These are phyloP conservation scores for Lanzia echinophila DNA, from an alignment of 2,329 filamentous ascomycete genomes.

Conservation along the genomic window DNA sequence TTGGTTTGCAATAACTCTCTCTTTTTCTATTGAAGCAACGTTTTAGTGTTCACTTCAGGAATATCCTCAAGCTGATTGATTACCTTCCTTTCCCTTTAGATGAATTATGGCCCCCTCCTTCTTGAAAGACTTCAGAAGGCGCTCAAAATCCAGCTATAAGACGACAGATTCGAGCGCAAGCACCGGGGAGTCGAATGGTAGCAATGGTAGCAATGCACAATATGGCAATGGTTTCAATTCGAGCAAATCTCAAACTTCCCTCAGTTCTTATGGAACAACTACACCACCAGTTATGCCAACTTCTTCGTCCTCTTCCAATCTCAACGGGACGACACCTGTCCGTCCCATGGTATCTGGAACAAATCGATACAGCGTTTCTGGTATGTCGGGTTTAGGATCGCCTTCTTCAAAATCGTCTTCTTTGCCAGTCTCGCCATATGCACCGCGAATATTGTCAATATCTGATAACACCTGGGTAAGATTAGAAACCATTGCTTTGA, in stretches of 20 bases:
- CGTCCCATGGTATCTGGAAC: constrained; percentile 37
- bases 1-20: not conserved
- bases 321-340: constrained; percentile 49
- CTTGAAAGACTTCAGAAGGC: constrained; percentile 68
- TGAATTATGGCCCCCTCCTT: constrained; percentile 54
- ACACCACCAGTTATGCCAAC: constrained; percentile 37
- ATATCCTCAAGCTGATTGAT: not conserved
- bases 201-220: constrained; percentile 30
- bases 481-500: not conserved
- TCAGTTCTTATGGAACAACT: constrained; percentile 44
- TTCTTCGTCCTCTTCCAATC: constrained; percentile 53
- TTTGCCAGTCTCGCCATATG: constrained; percentile 67
- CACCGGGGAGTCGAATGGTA: constrained; percentile 4
- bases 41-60: not conserved
- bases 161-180: constrained; percentile 47
- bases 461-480: constrained; percentile 76
- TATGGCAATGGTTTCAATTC: constrained; percentile 47
- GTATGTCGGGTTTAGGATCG: constrained; percentile 54
- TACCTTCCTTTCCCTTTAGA: not conserved
- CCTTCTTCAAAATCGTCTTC: constrained; percentile 45
- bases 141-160: constrained; percentile 65
- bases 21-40: not conserved
- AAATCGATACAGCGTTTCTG: constrained; percentile 58
- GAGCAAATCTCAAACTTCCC: constrained; percentile 55
- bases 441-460: constrained; percentile 73